Evolutionary conservation across 768 basidiomycete species (phyloP), one percentile per base, ranked within the genome.

Genomic region (Rhodotorula graminis): DNA sequence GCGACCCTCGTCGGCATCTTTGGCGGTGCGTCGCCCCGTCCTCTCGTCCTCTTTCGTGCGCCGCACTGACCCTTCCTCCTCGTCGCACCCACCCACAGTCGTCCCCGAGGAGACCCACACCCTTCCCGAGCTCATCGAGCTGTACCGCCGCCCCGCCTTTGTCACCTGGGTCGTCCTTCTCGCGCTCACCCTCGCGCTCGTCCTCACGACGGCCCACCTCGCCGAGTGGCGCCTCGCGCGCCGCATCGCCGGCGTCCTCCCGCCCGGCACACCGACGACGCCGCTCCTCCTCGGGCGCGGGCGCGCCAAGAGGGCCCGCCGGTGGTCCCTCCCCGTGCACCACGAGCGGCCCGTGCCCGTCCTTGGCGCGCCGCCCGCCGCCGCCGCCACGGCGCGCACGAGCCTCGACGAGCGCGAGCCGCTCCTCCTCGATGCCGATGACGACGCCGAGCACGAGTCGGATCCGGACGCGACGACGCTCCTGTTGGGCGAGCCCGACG

Each of bases 1-100:
- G 93, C 93, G 12, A 88, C 91, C 55, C 84, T 94, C 71, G 92
- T 97, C 69, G 93, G 90, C 25, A 82, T 93, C 62, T 97, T 94
- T 78, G 93, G 93, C 60, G 71, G 74, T 75, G 33, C 19, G 50
- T 49, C 31, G 27, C 46, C 40, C n/a, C 9, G 6, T 60, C 42
- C 21, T 25, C 63, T 46, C 37, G 1, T n/a, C 47, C 12, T 31
- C 55, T 44, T 15, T 9, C 12, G 0, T 14, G 31, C 27, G 25
- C 59, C 25, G 5, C 1, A 0, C 10, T 27, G 10, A 27, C 40
- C 8, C 0, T 31, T 42, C 23, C 21, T 14, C 37, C 10, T 31
- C 11, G 15, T 21, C 31, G 29, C n/a, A 15, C 8, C 3, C 29
- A 5, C 19, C 18, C 27, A 7, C 64, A 75, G 91, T 93, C 76